Percentiles rank a stretch among this genome's conserved stretches.
Evolutionary conservation across 805 yeast genomes (phyloP).

Genomic region (Suhomyces prunicola): DNA sequence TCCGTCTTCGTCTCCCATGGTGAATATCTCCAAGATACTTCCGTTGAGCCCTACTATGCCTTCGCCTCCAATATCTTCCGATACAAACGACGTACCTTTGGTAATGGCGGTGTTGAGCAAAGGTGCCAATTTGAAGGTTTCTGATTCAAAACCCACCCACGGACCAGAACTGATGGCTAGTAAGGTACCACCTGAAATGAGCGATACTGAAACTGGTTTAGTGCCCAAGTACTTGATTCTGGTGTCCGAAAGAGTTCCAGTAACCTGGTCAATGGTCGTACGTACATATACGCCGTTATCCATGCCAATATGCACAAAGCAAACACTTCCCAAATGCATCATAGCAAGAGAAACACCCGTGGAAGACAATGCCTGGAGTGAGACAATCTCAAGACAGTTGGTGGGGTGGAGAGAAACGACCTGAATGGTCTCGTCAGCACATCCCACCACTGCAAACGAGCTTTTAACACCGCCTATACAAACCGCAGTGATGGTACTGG

Average conservation of each 20-base stretch:
- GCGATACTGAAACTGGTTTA: constrained; percentile 51
- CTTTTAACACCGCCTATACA: constrained; percentile 47
- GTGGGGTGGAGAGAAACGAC: constrained; percentile 61
- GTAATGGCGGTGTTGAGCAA: constrained; percentile 40
- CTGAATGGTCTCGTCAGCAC: constrained; percentile 66
- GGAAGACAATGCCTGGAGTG: constrained; percentile 66
- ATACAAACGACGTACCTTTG: constrained; percentile 51
- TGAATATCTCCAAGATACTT: constrained; percentile 51
- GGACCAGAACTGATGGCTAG: constrained; percentile 51
- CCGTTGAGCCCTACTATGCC: constrained; percentile 65
- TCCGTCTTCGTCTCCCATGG: constrained; percentile 44
- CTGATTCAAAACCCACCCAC: constrained; percentile 49
- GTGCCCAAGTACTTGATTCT: constrained; percentile 74
- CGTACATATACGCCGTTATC: constrained; percentile 77
- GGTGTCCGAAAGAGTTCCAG: constrained; percentile 62
- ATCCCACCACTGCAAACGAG: constrained; percentile 64
- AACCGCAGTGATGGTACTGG: constrained; percentile 40
- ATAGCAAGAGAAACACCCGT: constrained; percentile 27
- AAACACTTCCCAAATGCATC: constrained; percentile 13
- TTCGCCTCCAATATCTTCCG: constrained; percentile 57
- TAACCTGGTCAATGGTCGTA: constrained; percentile 50
- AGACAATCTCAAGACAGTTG: constrained; percentile 55
- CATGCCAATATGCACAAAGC: constrained; percentile 71
- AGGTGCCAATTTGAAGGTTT: constrained; percentile 46
- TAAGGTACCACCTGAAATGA: constrained; percentile 19